Percentiles rank a stretch among this genome's conserved stretches.
Conservation (phyloP, 2,329 filamentous ascomycete genomes). For the Paradendryphiella salina region DNA sequence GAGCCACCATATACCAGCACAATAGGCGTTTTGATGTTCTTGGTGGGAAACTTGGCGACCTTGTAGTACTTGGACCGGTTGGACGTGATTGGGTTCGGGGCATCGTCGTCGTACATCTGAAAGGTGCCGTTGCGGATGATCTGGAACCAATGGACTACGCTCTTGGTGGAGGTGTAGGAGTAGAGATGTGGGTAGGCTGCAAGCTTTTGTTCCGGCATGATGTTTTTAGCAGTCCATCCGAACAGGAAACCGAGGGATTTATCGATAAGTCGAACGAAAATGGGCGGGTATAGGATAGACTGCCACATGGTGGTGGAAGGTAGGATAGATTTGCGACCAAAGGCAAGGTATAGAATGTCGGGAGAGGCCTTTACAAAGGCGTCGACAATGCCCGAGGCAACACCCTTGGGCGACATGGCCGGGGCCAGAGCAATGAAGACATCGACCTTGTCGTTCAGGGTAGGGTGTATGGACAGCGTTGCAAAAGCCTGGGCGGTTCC, state of each 20-base stretch:
- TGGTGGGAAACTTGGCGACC: slow-evolving; percentile 92
- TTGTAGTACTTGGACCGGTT: slow-evolving; percentile 86
- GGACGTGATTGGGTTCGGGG: slow-evolving; percentile 73
- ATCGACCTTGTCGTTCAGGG: slow-evolving; percentile 88
- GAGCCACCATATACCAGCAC: slow-evolving; percentile 91
- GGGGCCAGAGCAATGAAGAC: slow-evolving; percentile 95
- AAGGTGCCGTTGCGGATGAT: slow-evolving; percentile 96
- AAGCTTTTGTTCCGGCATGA: slow-evolving; percentile 83
- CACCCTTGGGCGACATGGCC: slow-evolving; percentile 91
- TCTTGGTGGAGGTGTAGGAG: slow-evolving; percentile 95
- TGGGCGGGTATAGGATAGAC: slow-evolving; percentile 88
- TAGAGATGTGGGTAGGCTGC: slow-evolving; percentile 95
- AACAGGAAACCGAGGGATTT: slow-evolving; percentile 80
- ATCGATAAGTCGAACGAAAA: slow-evolving; percentile 89
- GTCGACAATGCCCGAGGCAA: slow-evolving; percentile 88
- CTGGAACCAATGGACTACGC: slow-evolving; percentile 98
- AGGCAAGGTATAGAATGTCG: slow-evolving; percentile 87
- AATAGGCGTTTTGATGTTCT: slow-evolving; percentile 95
- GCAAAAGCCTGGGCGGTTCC: slow-evolving; percentile 97
- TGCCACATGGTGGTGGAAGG: slow-evolving; percentile 97
- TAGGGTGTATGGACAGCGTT: slow-evolving; percentile 86
- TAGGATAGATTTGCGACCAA: slow-evolving; percentile 87
- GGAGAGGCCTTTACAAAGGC: slow-evolving; percentile 92
- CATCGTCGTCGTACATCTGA: slow-evolving; percentile 98
- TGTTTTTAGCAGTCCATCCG: slow-evolving; percentile 85